A percentile compares a stretch with the other conserved stretches of the same genome.
Conservation (phyloP, 257 asterid genomes). For the Solanum tarijense region DNA sequence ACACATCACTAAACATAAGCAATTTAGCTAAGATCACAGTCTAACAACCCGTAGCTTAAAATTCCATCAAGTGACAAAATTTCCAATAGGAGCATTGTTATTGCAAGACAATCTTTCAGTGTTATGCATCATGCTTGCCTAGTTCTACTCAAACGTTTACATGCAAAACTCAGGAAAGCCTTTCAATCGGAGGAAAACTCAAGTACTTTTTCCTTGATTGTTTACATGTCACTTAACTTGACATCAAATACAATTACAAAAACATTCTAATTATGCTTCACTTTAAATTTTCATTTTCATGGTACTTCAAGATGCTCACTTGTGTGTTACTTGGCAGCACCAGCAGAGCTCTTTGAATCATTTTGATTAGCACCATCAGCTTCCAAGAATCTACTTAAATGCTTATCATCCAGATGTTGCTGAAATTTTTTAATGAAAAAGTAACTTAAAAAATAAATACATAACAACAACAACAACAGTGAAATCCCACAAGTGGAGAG, state of each 20-base stretch:
- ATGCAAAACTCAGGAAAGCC: background rate
- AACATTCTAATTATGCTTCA: background rate
- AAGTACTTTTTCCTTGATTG: background rate
- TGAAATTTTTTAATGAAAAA: slow-evolving; percentile 9
- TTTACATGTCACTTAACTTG: background rate
- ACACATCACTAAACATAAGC: background rate
- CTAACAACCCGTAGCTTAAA: background rate
- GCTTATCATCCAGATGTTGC: slow-evolving; percentile 90
- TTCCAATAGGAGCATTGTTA: background rate
- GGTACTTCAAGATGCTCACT: background rate
- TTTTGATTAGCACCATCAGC: slow-evolving; percentile 45
- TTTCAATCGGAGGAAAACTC: background rate
- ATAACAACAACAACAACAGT: background rate
- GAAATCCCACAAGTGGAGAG: background rate
- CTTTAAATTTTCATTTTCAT: background rate
- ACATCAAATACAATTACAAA: background rate
- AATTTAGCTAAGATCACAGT: background rate
- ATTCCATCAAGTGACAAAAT: background rate
- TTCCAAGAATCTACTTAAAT: slow-evolving; percentile 68
- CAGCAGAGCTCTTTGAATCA: slow-evolving; percentile 15
- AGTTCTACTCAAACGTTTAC: background rate
- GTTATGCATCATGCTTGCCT: background rate
- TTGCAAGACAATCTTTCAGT: background rate
- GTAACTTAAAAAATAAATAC: background rate
- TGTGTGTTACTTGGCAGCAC: slow-evolving; percentile 21